Conservation (phyloP, 805 yeast genomes). For the Peterozyma xylosa region DNA sequence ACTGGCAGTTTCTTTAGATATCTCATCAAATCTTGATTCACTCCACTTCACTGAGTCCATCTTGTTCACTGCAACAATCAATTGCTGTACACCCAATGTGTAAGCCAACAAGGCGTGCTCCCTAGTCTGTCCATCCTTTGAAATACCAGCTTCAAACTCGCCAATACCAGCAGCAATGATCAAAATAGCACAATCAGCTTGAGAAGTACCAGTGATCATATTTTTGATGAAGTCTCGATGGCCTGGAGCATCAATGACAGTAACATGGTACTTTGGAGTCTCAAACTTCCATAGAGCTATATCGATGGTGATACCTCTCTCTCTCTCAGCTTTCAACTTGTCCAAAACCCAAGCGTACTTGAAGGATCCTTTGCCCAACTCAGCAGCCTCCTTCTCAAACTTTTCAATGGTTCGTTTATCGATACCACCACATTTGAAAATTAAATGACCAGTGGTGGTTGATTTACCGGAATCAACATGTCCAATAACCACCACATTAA, state of each 20-base stretch:
- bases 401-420: constrained; percentile 98
- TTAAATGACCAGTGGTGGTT: constrained; percentile 98
- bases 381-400: constrained; percentile 97
- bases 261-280: constrained; percentile 82
- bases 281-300: constrained; percentile 90
- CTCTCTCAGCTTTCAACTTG: constrained; percentile 93
- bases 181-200: constrained; percentile 87
- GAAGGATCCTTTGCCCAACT: constrained; percentile 95
- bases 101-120: constrained; percentile 88
- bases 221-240: constrained; percentile 95
- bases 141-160: constrained; percentile 94
- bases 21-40: constrained; percentile 73
- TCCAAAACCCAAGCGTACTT: constrained; percentile 97
- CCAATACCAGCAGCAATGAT: constrained; percentile 90
- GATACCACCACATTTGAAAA: constrained; percentile 99
- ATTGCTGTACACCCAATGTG: constrained; percentile 84
- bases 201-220: constrained; percentile 93
- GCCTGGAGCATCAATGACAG: constrained; percentile 94
- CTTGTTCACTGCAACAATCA: constrained; percentile 89
- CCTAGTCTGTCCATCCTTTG: constrained; percentile 92
- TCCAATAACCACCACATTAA: constrained; percentile 99
- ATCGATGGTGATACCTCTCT: constrained; percentile 95
- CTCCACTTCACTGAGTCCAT: constrained; percentile 92
- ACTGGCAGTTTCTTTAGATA: constrained; percentile 67
- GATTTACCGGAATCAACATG: constrained; percentile 99